Evolutionary conservation across 441 rosid genomes (phyloP), one percentile per base, ranked within the genome.

Genomic region (Pelargonium fulgidum): DNA sequence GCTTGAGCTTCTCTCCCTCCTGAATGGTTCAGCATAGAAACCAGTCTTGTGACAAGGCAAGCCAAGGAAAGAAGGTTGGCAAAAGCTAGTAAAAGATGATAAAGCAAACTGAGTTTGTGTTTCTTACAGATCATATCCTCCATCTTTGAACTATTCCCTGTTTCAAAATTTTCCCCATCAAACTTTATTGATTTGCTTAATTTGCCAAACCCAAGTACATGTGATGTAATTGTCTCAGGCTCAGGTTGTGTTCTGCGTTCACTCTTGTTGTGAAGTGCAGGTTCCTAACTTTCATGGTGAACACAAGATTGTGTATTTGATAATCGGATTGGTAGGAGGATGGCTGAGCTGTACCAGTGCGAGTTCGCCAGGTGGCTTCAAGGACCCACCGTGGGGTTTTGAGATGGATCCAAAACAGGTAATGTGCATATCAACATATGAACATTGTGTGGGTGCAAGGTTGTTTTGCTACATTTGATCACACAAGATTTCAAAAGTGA

Each of bases 81-180:
- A 58, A 79, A 79, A 76, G 87, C 77, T 69, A 62, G 19, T 68
- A 59, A 65, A 79, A 79, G 45, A 71, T 24, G 78, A 16, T 69
- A 72, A 79, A 75, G 81, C 69, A 66, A 66, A 17, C 10, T 63
- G 69, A 44, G 16, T 29, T 12, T 63, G 69, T 52, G 16, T 29
- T 59, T 14, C 48, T 64, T 69, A 29, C 71, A 29, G 64, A 72
- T 73, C 72, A 52, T 70, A 19, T 26, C 22, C 58, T 44, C 12
- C 56, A 26, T 69, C 65, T 67, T 78, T 68, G 47, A 71, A 66
- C 56, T 24, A 62, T 68, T 68, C 69, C 48, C 56, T 68, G 22
- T 71, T 45, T 58, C 29, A 26, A 33, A 42, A 67, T 68, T 52
- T 9, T 22, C 22, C 69, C 29, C 44, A 52, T 42, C 20, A 39